Percentiles rank a stretch among this genome's conserved stretches.
These are phyloP conservation scores for Aureobasidium sp. DNA, from an alignment of 2,329 filamentous ascomycete species.

Conservation along the genomic window DNA sequence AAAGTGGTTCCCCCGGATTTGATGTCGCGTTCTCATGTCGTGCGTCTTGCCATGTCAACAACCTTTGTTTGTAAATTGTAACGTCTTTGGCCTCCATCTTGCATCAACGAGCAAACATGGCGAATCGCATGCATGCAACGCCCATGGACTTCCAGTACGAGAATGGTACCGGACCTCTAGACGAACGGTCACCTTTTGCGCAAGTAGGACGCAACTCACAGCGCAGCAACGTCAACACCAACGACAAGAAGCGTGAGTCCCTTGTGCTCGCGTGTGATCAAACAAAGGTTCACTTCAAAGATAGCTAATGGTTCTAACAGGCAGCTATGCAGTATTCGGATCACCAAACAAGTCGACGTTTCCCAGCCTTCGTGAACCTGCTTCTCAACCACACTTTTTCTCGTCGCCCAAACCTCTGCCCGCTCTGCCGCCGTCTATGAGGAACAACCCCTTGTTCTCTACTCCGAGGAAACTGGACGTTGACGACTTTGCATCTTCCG, in stretches of 20 bases:
- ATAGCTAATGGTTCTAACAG: slow-evolving; percentile 14
- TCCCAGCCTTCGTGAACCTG: slow-evolving; percentile 40
- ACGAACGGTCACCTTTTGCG: slow-evolving; percentile 40
- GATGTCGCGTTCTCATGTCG: not conserved
- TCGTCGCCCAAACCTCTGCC: slow-evolving; percentile 31
- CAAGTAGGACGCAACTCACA: slow-evolving; percentile 29
- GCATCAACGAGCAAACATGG: slow-evolving; percentile 18
- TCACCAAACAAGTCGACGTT: slow-evolving; percentile 41
- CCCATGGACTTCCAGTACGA: slow-evolving; percentile 49
- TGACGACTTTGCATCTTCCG: slow-evolving; percentile 35
- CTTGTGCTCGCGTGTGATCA: not conserved
- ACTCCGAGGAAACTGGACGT: slow-evolving; percentile 29
- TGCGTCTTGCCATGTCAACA: not conserved
- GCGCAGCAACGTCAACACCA: slow-evolving; percentile 18
- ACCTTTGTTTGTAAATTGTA: slow-evolving; percentile 5
- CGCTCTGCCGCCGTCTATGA: slow-evolving; percentile 26
- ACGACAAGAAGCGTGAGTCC: slow-evolving; percentile 33
- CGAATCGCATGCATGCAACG: slow-evolving; percentile 21
- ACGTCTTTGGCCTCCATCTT: not conserved
- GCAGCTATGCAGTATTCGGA: slow-evolving; percentile 29
- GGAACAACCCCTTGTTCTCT: slow-evolving; percentile 27
- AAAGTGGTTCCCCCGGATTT: not conserved
- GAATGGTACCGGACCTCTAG: slow-evolving; percentile 37
- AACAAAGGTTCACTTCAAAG: not conserved
- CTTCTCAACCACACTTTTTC: slow-evolving; percentile 43